Conservation (phyloP, 2,329 filamentous ascomycete species). For the Aspergillus hortae region DNA sequence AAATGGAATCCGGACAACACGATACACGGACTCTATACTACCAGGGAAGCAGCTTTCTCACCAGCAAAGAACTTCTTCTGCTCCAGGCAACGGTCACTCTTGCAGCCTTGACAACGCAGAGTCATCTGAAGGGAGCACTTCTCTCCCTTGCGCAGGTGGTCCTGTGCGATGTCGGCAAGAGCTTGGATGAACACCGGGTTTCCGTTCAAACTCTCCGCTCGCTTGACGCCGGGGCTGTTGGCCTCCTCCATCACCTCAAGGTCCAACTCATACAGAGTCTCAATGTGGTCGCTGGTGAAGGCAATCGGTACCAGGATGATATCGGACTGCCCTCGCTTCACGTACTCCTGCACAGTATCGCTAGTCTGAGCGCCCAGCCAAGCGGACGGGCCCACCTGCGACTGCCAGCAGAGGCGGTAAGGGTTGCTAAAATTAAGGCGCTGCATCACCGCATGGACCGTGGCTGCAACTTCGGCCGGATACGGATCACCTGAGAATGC, state of each 20-base stretch:
- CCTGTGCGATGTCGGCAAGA: constrained; percentile 79
- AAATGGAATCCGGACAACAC: not conserved
- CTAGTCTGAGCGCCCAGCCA: constrained; percentile 95
- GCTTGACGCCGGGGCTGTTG: constrained; percentile 75
- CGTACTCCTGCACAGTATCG: constrained; percentile 80
- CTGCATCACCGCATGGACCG: constrained; percentile 95
- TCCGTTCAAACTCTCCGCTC: constrained; percentile 88
- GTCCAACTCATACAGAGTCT: constrained; percentile 92
- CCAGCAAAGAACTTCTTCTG: constrained; percentile 63
- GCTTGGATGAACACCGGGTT: constrained; percentile 86
- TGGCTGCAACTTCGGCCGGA: constrained; percentile 90
- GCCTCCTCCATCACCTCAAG: constrained; percentile 86
- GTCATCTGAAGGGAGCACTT: constrained; percentile 83
- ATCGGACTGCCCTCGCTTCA: constrained; percentile 87
- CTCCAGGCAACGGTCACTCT: constrained; percentile 80
- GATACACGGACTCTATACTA: constrained; percentile 20
- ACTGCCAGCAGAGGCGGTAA: constrained; percentile 95
- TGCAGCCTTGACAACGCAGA: constrained; percentile 88
- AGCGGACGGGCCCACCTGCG: constrained; percentile 89
- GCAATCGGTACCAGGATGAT: constrained; percentile 90
- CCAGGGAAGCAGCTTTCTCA: constrained; percentile 31
- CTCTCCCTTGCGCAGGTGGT: constrained; percentile 68
- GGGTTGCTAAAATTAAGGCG: constrained; percentile 81
- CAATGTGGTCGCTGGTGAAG: constrained; percentile 98
- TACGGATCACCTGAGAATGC: constrained; percentile 74